Evolutionary conservation across 2,329 filamentous ascomycete genomes (phyloP).

Genomic region (Venturia pyrina): DNA sequence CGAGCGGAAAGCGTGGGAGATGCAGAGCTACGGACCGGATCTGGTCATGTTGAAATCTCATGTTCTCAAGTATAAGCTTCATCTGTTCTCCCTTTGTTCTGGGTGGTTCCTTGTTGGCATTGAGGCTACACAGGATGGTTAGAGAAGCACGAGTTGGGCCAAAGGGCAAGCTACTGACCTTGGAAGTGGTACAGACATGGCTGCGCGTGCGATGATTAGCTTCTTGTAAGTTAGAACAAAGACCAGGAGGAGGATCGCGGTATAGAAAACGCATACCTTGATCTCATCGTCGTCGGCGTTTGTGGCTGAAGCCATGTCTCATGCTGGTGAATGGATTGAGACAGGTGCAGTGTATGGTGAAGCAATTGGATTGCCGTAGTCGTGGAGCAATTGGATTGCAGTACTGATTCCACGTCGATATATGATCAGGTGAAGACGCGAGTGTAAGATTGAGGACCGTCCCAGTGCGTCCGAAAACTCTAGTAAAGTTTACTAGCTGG

Average conservation of each 20-base stretch:
- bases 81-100: background rate
- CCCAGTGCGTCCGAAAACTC: too few relatives aligned
- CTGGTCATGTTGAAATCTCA: background rate
- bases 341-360: background rate
- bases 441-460: too few relatives aligned
- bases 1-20: background rate
- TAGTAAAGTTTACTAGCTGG: background rate
- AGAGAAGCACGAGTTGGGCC: background rate
- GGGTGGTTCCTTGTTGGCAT: background rate
- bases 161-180: background rate
- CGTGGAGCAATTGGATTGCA: background rate
- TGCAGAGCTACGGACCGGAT: background rate
- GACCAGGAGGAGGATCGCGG: background rate
- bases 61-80: background rate
- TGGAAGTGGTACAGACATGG: slow-evolving; percentile 1
- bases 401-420: background rate
- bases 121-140: background rate
- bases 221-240: background rate
- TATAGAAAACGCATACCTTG: background rate
- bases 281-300: background rate
- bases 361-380: background rate
- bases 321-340: background rate
- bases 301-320: background rate
- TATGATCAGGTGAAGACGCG: background rate
- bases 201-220: background rate